phyloP scores from a whole-genome alignment of 306 rosid species.

The Glycine soja region DNA sequence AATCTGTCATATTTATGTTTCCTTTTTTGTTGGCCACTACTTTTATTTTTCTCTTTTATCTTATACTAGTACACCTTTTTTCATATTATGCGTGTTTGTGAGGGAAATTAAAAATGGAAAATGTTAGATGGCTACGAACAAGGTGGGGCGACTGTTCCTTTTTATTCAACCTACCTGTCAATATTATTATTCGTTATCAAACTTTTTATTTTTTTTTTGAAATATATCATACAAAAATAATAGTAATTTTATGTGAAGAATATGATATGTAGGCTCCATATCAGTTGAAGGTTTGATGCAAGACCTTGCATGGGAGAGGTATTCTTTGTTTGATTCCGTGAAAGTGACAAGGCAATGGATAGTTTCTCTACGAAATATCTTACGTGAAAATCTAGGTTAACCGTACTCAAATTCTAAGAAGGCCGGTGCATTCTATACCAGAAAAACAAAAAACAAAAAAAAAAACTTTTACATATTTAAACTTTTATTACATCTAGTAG shows the following conservation, averaged over 20 bases:
- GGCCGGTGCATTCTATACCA: not conserved
- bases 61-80: not conserved
- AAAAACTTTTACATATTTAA: not conserved
- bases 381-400: conserved; percentile 13
- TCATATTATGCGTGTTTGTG: conserved; percentile 50
- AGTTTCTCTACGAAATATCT: conserved; percentile 36
- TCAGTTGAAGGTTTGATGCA: not conserved
- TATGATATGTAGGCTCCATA: conserved; percentile 34
- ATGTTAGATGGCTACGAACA: conserved; percentile 57
- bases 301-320: conserved; percentile 35
- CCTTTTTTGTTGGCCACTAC: conserved; percentile 51
- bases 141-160: conserved; percentile 54
- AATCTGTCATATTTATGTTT: conserved; percentile 53
- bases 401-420: not conserved
- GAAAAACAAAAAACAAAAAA: not conserved
- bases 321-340: conserved; percentile 40
- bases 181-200: conserved; percentile 1
- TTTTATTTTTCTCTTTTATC: conserved; percentile 16
- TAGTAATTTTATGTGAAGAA: conserved; percentile 15
- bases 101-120: conserved; percentile 41
- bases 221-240: not conserved
- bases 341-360: conserved; percentile 34
- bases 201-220: not conserved
- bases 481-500: not conserved
- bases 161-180: conserved; percentile 38